Evolutionary conservation across 805 yeast genomes (phyloP).

Genomic region (Isabelozyma heimii): DNA sequence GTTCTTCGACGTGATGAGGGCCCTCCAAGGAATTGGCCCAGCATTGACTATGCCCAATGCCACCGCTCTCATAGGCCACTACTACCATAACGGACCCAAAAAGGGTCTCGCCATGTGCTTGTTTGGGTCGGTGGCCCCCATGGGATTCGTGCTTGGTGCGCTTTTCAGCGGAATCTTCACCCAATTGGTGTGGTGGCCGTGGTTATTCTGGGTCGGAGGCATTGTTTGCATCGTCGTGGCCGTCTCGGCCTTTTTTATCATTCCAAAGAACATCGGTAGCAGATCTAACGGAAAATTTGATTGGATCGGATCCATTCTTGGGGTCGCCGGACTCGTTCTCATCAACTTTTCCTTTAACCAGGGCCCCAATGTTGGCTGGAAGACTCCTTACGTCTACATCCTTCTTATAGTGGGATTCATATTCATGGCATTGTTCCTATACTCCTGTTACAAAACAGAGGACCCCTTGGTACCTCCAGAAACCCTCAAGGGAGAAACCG

Average conservation of each 20-base stretch:
- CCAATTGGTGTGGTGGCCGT: conserved; percentile 32
- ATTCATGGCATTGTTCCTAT: conserved; percentile 39
- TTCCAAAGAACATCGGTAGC: conserved; percentile 26
- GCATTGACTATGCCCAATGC: conserved; percentile 34
- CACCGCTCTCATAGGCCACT: conserved; percentile 28
- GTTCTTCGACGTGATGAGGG: conserved; percentile 27
- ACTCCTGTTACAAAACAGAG: conserved; percentile 44
- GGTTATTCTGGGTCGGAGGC: conserved; percentile 29
- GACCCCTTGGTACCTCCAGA: conserved; percentile 56
- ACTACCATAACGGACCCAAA: conserved; percentile 21
- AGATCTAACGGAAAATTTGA: conserved; percentile 18
- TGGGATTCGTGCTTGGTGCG: conserved; percentile 29
- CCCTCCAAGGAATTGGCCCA: conserved; percentile 34
- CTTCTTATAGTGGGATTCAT: conserved; percentile 54
- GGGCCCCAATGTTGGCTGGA: conserved; percentile 76
- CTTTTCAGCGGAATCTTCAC: conserved; percentile 23
- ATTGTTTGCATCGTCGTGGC: conserved; percentile 15
- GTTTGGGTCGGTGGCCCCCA: conserved; percentile 35
- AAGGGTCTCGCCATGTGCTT: conserved; percentile 22
- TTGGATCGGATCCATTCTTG: conserved; percentile 41
- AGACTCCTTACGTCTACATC: conserved; percentile 53
- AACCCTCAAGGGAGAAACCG: conserved; percentile 43
- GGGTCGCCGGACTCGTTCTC: conserved; percentile 58
- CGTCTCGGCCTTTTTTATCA: conserved; percentile 16
- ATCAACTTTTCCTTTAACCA: conserved; percentile 75